phyloP scores from a whole-genome alignment of 352 stramenopile species.

The Phytophthora megakarya region DNA sequence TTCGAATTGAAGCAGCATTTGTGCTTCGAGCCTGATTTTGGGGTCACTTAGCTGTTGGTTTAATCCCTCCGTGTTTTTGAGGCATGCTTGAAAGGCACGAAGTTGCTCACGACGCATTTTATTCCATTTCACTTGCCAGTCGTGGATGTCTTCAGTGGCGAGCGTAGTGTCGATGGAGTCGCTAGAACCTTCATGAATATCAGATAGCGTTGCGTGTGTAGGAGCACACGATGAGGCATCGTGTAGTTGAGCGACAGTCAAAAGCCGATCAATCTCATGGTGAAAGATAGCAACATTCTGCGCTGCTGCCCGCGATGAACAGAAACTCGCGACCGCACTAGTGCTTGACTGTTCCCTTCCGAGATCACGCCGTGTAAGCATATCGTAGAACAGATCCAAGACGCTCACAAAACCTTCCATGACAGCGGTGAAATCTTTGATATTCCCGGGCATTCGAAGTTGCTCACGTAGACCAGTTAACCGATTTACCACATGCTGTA shows the following conservation, averaged over 20 bases:
- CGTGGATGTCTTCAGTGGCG: slow-evolving; percentile 16
- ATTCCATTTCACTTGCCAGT: slow-evolving; percentile 28
- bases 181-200: slow-evolving; percentile 20
- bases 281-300: slow-evolving; percentile 31
- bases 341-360: slow-evolving; percentile 21
- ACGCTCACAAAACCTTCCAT: slow-evolving; percentile 28
- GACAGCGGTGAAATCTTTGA: slow-evolving; percentile 16
- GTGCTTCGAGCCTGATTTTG: slow-evolving; percentile 20
- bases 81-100: slow-evolving; percentile 25
- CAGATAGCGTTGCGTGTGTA: slow-evolving; percentile 17
- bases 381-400: slow-evolving; percentile 26
- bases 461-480: slow-evolving; percentile 14
- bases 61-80: slow-evolving; percentile 14
- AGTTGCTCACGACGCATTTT: slow-evolving; percentile 28
- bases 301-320: slow-evolving; percentile 23
- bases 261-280: slow-evolving; percentile 32
- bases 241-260: slow-evolving; percentile 21
- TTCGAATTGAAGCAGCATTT: slow-evolving; percentile 38
- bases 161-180: slow-evolving; percentile 8
- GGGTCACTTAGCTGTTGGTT: slow-evolving; percentile 17
- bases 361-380: slow-evolving; percentile 22
- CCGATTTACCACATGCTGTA: slow-evolving; percentile 20
- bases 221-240: slow-evolving; percentile 3
- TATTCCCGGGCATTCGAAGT: slow-evolving; percentile 10
- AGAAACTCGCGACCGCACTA: slow-evolving; percentile 23